These are phyloP conservation scores for Amphicarpaea edgeworthii DNA, from an alignment of 306 rosid genomes.

Conservation along the genomic window DNA sequence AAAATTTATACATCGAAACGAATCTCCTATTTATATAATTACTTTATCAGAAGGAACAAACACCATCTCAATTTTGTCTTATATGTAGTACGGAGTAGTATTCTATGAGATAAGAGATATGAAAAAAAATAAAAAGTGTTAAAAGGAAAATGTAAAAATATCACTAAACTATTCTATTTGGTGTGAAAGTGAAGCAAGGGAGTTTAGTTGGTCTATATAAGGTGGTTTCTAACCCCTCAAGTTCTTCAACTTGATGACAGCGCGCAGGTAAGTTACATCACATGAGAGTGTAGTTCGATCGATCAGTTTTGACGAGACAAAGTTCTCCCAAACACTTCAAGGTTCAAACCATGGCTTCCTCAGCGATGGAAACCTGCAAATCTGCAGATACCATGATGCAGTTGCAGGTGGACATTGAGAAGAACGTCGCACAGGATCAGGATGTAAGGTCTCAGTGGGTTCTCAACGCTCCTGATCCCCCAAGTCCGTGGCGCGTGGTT, in stretches of 20 bases:
- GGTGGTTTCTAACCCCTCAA: neutral
- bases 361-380: conserved; percentile 21
- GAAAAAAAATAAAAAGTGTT: too few relatives aligned
- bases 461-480: conserved; percentile 58
- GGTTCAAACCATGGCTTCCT: conserved; percentile 57
- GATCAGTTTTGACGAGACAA: neutral
- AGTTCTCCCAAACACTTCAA: conserved; percentile 67
- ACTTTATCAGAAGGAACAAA: too few relatives aligned
- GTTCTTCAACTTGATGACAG: conserved; percentile 23
- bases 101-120: too few relatives aligned
- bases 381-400: conserved; percentile 24
- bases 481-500: conserved; percentile 42
- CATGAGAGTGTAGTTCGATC: conserved; percentile 50
- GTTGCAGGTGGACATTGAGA: conserved; percentile 45
- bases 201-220: conserved; percentile 44
- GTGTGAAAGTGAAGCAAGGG: neutral
- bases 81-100: too few relatives aligned
- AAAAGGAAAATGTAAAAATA: too few relatives aligned
- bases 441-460: conserved; percentile 53
- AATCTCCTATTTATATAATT: too few relatives aligned
- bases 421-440: conserved; percentile 25
- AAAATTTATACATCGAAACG: too few relatives aligned
- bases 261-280: conserved; percentile 32
- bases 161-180: too few relatives aligned
- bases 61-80: too few relatives aligned